phyloP scores from a whole-genome alignment of 1,284 basidiomycete species.

The Leccinum pallidistipes region DNA sequence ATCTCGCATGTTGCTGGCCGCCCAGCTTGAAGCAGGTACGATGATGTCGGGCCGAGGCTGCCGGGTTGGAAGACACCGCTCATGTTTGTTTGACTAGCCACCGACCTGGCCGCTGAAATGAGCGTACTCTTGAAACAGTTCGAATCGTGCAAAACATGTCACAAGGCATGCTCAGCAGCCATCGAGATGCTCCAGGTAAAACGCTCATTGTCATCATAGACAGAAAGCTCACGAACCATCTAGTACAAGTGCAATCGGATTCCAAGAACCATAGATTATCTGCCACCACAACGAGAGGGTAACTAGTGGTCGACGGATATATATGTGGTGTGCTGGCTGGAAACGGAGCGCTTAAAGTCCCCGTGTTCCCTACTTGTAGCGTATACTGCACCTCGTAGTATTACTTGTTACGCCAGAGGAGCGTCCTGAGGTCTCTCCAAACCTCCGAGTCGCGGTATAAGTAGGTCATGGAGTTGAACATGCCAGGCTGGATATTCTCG shows the following conservation, averaged over 20 bases:
- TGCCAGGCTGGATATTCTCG: slow-evolving; percentile 90
- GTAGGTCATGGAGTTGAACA: slow-evolving; percentile 84
- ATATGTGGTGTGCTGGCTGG: slow-evolving; percentile 5
- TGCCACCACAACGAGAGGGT: slow-evolving; percentile 28
- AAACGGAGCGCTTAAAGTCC: background rate
- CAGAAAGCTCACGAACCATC: slow-evolving; percentile 14
- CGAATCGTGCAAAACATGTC: slow-evolving; percentile 49
- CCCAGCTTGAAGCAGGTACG: slow-evolving; percentile 53
- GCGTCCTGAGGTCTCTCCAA: slow-evolving; percentile 65
- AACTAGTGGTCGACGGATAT: slow-evolving; percentile 13
- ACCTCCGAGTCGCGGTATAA: slow-evolving; percentile 74
- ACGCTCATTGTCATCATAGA: background rate
- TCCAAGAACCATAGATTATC: slow-evolving; percentile 37
- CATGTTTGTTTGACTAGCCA: slow-evolving; percentile 39
- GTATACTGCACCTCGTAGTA: slow-evolving; percentile 10
- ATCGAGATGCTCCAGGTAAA: slow-evolving; percentile 64
- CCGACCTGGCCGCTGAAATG: slow-evolving; percentile 66
- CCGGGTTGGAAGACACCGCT: slow-evolving; percentile 4
- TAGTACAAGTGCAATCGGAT: slow-evolving; percentile 63
- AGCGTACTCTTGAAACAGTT: slow-evolving; percentile 39
- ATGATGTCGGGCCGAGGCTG: background rate
- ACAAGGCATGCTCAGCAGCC: slow-evolving; percentile 57
- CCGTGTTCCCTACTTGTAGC: background rate
- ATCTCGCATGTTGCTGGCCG: slow-evolving; percentile 39
- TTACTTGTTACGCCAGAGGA: slow-evolving; percentile 74